Percentiles rank a stretch among this genome's conserved stretches.
These are phyloP conservation scores for Ailanthus altissimus DNA, from an alignment of 345 rosid genomes.

Conservation along the genomic window DNA sequence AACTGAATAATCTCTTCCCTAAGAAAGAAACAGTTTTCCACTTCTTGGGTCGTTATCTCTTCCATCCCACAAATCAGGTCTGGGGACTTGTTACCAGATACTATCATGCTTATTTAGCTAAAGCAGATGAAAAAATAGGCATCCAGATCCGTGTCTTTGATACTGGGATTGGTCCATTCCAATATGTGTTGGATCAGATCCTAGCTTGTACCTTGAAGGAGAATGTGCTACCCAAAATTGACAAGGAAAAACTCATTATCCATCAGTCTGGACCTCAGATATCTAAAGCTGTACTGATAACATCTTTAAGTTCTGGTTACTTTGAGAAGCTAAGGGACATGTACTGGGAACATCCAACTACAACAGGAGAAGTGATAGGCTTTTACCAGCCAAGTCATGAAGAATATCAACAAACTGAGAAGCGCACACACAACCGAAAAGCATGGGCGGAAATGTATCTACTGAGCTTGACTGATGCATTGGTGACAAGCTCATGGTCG, in stretches of 20 bases:
- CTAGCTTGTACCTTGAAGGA: slow-evolving; percentile 30
- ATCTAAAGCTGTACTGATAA: slow-evolving; percentile 39
- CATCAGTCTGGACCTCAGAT: slow-evolving; percentile 19
- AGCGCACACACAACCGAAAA: slow-evolving; percentile 10
- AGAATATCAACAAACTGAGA: background rate
- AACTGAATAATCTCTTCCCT: slow-evolving; percentile 34
- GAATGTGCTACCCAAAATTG: slow-evolving; percentile 34
- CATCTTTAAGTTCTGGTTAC: slow-evolving; percentile 35
- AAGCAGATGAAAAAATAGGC: slow-evolving; percentile 36
- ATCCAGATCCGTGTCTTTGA: slow-evolving; percentile 38
- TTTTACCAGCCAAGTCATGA: slow-evolving; percentile 37
- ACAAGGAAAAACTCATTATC: slow-evolving; percentile 22
- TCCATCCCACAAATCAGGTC: slow-evolving; percentile 44
- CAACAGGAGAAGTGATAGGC: slow-evolving; percentile 32
- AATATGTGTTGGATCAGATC: slow-evolving; percentile 39
- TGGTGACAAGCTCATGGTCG: slow-evolving; percentile 15
- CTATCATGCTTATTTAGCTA: slow-evolving; percentile 34
- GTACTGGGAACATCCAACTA: slow-evolving; percentile 31
- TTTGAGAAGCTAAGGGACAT: slow-evolving; percentile 20
- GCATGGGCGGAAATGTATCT: slow-evolving; percentile 22
- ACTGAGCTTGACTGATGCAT: slow-evolving; percentile 7
- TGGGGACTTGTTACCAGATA: slow-evolving; percentile 43
- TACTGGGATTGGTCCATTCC: slow-evolving; percentile 12
- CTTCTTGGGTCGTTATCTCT: slow-evolving; percentile 38
- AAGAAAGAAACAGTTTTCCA: slow-evolving; percentile 40